Evolutionary conservation across 2,329 filamentous ascomycete species (phyloP).

Genomic region (Arthrobotrys conoides): DNA sequence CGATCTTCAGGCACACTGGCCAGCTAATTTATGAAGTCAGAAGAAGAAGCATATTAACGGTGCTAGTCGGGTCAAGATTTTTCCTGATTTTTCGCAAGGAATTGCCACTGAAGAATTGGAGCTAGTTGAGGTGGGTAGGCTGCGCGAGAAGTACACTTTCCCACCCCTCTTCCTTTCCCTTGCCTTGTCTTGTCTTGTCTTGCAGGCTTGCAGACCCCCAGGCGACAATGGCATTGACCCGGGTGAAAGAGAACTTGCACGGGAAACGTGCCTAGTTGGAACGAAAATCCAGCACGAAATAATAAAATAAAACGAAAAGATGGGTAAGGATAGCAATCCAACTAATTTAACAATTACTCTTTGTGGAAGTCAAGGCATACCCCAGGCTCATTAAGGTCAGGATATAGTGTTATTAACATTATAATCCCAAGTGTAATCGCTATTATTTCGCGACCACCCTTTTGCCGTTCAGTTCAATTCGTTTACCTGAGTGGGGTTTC

Average conservation of each 20-base stretch:
- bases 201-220: slow-evolving; percentile 29
- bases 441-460: slow-evolving; percentile 59
- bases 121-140: slow-evolving; percentile 54
- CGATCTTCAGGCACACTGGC: slow-evolving; percentile 58
- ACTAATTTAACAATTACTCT: slow-evolving; percentile 61
- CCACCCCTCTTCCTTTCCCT: slow-evolving; percentile 49
- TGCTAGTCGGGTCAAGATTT: slow-evolving; percentile 35
- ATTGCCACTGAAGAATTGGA: slow-evolving; percentile 54
- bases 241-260: slow-evolving; percentile 39
- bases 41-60: slow-evolving; percentile 26
- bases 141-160: slow-evolving; percentile 49
- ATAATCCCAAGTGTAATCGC: slow-evolving; percentile 54
- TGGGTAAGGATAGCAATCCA: slow-evolving; percentile 57
- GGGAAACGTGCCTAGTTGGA: slow-evolving; percentile 43
- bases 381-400: slow-evolving; percentile 36
- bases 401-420: slow-evolving; percentile 60
- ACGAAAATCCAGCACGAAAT: slow-evolving; percentile 32
- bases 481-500: slow-evolving; percentile 57
- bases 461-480: slow-evolving; percentile 34
- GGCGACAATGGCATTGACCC: slow-evolving; percentile 52
- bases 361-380: slow-evolving; percentile 56
- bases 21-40: slow-evolving; percentile 4
- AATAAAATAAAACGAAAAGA: slow-evolving; percentile 49
- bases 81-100: slow-evolving; percentile 56
- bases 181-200: slow-evolving; percentile 30